Percentiles rank a stretch among this genome's conserved stretches.
These are phyloP conservation scores for Pestalotiopsis sp. DNA, from an alignment of 2,329 filamentous ascomycete genomes.

Conservation along the genomic window DNA sequence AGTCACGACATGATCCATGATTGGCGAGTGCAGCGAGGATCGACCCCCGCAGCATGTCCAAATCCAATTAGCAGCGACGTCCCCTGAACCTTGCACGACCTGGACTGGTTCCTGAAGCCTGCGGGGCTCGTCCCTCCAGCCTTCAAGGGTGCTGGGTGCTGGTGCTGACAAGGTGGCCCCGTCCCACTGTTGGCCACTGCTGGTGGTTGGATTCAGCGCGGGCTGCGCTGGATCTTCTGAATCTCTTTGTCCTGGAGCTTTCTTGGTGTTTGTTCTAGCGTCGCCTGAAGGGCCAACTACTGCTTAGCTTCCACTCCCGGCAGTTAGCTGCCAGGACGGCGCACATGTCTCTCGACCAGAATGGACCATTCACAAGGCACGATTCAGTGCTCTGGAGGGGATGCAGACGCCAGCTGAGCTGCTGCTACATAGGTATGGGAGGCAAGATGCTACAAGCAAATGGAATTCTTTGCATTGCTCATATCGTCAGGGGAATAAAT, in stretches of 20 bases:
- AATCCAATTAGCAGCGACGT: not conserved
- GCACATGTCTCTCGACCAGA: not conserved
- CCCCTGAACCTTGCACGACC: not conserved
- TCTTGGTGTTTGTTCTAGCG: not conserved
- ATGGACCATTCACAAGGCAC: not conserved
- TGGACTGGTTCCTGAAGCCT: not conserved
- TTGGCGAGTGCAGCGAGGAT: not conserved
- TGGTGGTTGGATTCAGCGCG: not conserved
- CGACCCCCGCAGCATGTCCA: not conserved
- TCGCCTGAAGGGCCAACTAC: not conserved
- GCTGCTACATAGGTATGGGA: too few species aligned
- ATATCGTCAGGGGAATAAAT: not conserved
- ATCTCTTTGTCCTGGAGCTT: not conserved
- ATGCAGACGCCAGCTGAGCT: not conserved
- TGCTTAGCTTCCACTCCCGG: not conserved
- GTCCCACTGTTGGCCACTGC: not conserved
- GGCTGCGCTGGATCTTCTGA: not conserved
- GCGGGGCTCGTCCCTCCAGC: not conserved
- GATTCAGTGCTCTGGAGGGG: not conserved
- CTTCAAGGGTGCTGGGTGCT: not conserved
- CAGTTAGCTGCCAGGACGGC: not conserved
- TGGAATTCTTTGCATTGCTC: not conserved
- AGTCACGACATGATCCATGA: not conserved
- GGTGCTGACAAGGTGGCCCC: not conserved
- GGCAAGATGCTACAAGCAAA: not conserved